These are phyloP conservation scores for Candida loeiensis DNA, from an alignment of 805 yeast species.

Conservation along the genomic window DNA sequence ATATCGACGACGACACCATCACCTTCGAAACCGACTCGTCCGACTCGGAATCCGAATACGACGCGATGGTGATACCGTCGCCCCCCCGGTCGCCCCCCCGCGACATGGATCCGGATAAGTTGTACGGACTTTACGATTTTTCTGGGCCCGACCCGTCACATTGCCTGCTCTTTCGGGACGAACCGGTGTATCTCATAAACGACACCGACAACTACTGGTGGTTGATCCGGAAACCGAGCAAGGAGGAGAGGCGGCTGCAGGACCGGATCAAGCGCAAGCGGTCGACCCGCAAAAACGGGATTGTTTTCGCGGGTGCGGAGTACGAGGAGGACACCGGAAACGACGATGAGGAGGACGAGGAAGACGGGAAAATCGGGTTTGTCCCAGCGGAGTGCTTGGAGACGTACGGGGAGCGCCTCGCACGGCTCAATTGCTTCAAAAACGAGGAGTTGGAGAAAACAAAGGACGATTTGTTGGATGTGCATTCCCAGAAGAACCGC, in stretches of 20 bases:
- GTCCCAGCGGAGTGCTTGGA: constrained; percentile 96
- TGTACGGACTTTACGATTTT: constrained; percentile 85
- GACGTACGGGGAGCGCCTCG: constrained; percentile 85
- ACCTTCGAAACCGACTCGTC: constrained; percentile 8
- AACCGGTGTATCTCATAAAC: constrained; percentile 74
- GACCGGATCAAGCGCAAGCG: constrained; percentile 18
- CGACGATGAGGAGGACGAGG: constrained; percentile 28
- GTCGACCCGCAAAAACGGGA: constrained; percentile 10
- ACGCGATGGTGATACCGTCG: constrained; percentile 47
- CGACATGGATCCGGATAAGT: constrained; percentile 75
- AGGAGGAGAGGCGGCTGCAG: constrained; percentile 30
- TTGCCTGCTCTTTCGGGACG: constrained; percentile 74
- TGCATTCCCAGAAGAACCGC: constrained; percentile 3
- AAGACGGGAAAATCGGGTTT: constrained; percentile 79
- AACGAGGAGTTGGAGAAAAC: constrained; percentile 64
- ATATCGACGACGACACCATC: constrained; percentile 1
- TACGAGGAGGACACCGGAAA: constrained; percentile 12
- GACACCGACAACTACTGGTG: constrained; percentile 97
- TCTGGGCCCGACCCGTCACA: constrained; percentile 92
- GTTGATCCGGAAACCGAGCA: constrained; percentile 58
- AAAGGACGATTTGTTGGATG: background rate
- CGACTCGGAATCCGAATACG: constrained; percentile 16
- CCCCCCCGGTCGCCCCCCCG: constrained; percentile 79
- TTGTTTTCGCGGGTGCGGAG: constrained; percentile 8
- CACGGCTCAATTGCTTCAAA: constrained; percentile 87